These are phyloP conservation scores for Lathyrus sativus DNA, from an alignment of 306 rosid genomes.

Conservation along the genomic window DNA sequence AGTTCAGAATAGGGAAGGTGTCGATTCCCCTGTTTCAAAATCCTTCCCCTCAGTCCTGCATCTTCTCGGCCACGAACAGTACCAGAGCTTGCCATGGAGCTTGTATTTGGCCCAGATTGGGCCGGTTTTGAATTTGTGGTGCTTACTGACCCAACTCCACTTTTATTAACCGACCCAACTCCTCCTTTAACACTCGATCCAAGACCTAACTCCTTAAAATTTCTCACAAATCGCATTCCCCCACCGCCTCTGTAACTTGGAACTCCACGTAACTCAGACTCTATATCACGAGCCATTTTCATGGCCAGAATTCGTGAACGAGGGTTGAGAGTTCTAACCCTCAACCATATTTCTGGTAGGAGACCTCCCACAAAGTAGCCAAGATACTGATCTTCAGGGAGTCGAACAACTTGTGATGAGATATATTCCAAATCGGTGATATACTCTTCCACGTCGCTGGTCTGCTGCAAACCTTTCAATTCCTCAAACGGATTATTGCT, in stretches of 20 bases:
- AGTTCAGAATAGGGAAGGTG: no score
- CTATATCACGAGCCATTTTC: background rate
- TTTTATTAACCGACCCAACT: background rate
- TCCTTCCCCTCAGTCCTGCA: no score
- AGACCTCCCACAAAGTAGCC: background rate
- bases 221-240: no score
- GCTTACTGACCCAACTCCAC: no score
- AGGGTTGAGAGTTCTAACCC: background rate
- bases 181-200: no score
- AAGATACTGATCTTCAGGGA: background rate
- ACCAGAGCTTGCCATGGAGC: no score
- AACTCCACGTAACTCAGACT: background rate
- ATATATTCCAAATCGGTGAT: background rate
- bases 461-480: background rate
- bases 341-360: background rate
- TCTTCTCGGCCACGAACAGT: no score
- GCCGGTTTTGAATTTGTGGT: no score
- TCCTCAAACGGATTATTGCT: background rate
- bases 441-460: background rate
- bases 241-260: background rate
- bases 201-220: no score
- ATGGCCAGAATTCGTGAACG: background rate
- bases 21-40: no score
- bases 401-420: background rate
- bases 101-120: no score